phyloP scores from a whole-genome alignment of 148 eudicot species.

The Rhododendron ovatum region DNA sequence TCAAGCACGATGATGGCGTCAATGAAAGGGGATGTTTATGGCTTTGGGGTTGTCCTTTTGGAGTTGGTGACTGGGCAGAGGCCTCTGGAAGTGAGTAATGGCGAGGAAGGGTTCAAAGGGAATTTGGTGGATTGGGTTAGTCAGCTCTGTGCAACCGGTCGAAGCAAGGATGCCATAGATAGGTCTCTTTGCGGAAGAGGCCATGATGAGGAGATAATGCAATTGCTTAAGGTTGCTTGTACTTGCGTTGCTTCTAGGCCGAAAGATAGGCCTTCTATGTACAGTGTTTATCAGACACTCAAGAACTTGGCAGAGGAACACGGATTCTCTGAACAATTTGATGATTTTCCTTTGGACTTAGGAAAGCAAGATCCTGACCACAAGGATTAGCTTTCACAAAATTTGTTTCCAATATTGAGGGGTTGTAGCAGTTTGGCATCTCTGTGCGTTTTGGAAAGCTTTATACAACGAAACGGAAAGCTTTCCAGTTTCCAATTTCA shows the following conservation, averaged over 20 bases:
- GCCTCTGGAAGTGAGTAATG: constrained; percentile 47
- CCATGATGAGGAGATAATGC: constrained; percentile 59
- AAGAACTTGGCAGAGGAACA: constrained; percentile 47
- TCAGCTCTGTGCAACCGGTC: constrained; percentile 39
- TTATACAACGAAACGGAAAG: neutral
- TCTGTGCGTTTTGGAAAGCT: neutral
- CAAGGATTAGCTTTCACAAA: neutral
- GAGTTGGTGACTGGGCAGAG: constrained; percentile 68
- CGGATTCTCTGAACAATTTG: constrained; percentile 44
- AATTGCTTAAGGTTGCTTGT: constrained; percentile 55
- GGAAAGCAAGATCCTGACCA: constrained; percentile 36
- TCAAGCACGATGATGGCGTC: constrained; percentile 64
- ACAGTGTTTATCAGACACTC: constrained; percentile 48
- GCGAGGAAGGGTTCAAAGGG: constrained; percentile 60
- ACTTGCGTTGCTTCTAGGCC: constrained; percentile 66
- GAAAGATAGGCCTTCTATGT: constrained; percentile 66
- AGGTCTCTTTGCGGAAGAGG: constrained; percentile 47
- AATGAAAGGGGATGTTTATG: constrained; percentile 62
- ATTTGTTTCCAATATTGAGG: neutral
- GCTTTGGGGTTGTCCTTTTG: constrained; percentile 66
- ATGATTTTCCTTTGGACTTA: constrained; percentile 63
- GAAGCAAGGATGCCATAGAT: constrained; percentile 61
- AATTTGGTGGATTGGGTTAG: constrained; percentile 73
- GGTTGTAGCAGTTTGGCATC: neutral
- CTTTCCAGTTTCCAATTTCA: neutral